Base-by-base conservation (phyloP, 768 basidiomycete species). In the Chalciporus chontae region DNA sequence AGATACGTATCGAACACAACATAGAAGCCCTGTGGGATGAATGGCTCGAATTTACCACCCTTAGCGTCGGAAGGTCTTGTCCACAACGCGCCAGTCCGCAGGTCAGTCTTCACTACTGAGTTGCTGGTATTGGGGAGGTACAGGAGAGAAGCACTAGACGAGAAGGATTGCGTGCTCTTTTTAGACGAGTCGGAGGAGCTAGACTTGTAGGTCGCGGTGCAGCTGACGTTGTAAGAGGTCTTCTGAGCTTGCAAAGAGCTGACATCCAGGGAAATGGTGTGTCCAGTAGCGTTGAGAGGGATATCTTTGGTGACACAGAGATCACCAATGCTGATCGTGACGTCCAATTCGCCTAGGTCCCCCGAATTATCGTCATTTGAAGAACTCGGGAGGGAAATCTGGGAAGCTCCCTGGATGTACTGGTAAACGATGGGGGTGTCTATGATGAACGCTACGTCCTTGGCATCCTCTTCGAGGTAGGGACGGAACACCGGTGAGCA, bases 11-110 rank as follows among this genome's bases (percentile, higher is more conserved):
- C 78, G 41, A 85, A 84, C 5, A 73, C 64, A 0, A 87, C 81
- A 56, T 88, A 90, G 65, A 86, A 91, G 0, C 88, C 88, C 40
- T 87, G 77, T 0, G 90, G 87, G 49, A 90, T 64, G 11, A 84
- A 65, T 0, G 76, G 67, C 52, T 72, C 59, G 52, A 67, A 67
- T 2, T 24, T 17, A 1, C 57, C 49, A 17, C 60, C 59, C 6
- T 53, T 60, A 17, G 53, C 52, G 42, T 57, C 29, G 5, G 49
- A 65, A 49, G 67, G 69, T 44, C 73, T 73, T 4, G 66, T 68
- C 58, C 77, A 66, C 37, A 78, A 54, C 8, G 71, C 69, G 1
- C 77, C 77, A 0, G 75, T 76, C 21, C 73, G 67, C 53, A 71
- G 46, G 51, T 80, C 79, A 10, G 75, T 70, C 60, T 79, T 79